phyloP scores from a whole-genome alignment of 1,284 basidiomycete species.

The Kalmanozyma brasiliensis region DNA sequence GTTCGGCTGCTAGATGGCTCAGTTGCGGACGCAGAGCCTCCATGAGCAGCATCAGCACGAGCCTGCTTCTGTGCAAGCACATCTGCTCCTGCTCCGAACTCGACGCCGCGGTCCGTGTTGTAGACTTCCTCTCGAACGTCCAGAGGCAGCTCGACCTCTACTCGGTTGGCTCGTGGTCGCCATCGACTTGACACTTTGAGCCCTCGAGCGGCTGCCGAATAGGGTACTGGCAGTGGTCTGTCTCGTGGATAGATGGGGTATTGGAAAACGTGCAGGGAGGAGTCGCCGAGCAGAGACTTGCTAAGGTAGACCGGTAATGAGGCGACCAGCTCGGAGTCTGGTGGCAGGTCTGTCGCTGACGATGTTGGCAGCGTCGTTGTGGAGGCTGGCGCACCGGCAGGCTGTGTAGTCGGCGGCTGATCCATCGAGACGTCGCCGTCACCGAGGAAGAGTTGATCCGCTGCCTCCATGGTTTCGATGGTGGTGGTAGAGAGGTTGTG shows the following conservation, averaged over 20 bases:
- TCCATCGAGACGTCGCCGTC: conserved; percentile 17
- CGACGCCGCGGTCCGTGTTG: conserved; percentile 57
- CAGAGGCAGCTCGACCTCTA: conserved; percentile 65
- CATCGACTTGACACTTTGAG: conserved; percentile 57
- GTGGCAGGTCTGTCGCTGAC: conserved; percentile 29
- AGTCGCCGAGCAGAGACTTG: conserved; percentile 49
- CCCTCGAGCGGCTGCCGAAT: conserved; percentile 58
- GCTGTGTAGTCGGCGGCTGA: not conserved
- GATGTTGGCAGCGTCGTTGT: conserved; percentile 23
- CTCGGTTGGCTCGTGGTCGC: conserved; percentile 59
- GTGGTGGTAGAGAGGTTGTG: not conserved
- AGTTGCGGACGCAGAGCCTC: conserved; percentile 16
- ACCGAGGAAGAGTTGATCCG: conserved; percentile 31
- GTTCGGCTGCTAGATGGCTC: conserved; percentile 16
- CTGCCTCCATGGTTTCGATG: conserved; percentile 29
- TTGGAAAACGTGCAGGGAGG: conserved; percentile 61
- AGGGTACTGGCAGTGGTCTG: conserved; percentile 60
- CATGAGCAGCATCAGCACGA: conserved; percentile 39
- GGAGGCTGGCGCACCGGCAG: conserved; percentile 1
- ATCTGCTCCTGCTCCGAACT: conserved; percentile 49
- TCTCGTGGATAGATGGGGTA: conserved; percentile 63
- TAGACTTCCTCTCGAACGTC: conserved; percentile 63
- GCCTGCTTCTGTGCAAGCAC: conserved; percentile 49
- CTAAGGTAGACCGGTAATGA: conserved; percentile 65
- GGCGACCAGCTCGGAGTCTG: conserved; percentile 54